Evolutionary conservation across 768 basidiomycete species (phyloP).

Genomic region (Leccinum disarticulatum): DNA sequence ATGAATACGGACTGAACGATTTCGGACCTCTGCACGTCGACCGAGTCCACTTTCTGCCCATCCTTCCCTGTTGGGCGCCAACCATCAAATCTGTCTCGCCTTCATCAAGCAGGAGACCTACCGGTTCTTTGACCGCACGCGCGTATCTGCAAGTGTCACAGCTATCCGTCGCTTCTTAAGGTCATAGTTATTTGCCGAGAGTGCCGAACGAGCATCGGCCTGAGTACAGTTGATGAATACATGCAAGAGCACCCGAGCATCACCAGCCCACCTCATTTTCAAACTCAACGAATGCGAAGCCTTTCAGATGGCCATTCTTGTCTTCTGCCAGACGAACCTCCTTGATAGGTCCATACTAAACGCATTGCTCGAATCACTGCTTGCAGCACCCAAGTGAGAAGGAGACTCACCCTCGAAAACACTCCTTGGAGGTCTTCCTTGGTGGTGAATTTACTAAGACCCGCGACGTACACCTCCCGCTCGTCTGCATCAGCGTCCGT

Average conservation of each 20-base stretch:
- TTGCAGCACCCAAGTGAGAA: background rate
- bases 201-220: conserved; percentile 68
- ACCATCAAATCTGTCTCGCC: background rate
- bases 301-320: conserved; percentile 67
- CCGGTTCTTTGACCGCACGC: conserved; percentile 55
- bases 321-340: conserved; percentile 79
- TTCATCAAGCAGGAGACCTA: conserved; percentile 29
- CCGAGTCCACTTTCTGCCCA: conserved; percentile 58
- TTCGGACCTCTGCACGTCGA: conserved; percentile 54
- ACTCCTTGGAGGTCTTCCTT: conserved; percentile 76
- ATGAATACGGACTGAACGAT: conserved; percentile 72
- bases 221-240: conserved; percentile 29
- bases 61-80: conserved; percentile 33
- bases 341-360: conserved; percentile 79
- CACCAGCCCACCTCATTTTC: conserved; percentile 61
- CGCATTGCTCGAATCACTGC: conserved; percentile 3
- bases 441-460: conserved; percentile 74
- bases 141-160: conserved; percentile 81
- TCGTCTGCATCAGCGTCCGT: conserved; percentile 85
- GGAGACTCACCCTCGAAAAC: conserved; percentile 65
- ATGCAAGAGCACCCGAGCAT: background rate
- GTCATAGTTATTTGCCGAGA: conserved; percentile 83
- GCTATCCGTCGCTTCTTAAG: conserved; percentile 88
- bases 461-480: conserved; percentile 85
- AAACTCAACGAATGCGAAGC: conserved; percentile 93